Evolutionary conservation across 345 rosid species (phyloP), one percentile per base, ranked within the genome.

Genomic region (Pugionium dolabratum): DNA sequence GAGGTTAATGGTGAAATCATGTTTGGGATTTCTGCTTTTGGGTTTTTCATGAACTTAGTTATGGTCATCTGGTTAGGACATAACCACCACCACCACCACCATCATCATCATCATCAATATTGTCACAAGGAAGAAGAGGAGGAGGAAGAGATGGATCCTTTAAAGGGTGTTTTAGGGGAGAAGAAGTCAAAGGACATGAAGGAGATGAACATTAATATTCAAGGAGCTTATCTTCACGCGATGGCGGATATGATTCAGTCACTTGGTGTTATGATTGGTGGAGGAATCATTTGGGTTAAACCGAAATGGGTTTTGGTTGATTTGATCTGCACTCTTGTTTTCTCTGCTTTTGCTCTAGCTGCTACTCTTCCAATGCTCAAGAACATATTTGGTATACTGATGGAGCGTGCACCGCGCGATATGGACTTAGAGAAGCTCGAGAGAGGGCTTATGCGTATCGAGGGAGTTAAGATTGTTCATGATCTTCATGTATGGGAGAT

Each of bases 401-500:
- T 87, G 97, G 90, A 89, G 64, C 76, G 86, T 10, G 72, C 83
- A 7, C 95, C 95, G 0, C n/a, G 66, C 0, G 93, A 84, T 54
- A 52, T 89, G 45, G 66, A 87, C 41, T 59, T 84, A 2, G 70
- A 40, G 29, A 79, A 33, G 59, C 79, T 89, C 30, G 80, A 79
- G 48, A 78, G 61, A 57, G 87, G 80, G 8, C 72, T 92, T 5
- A 81, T 52, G 18, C 53, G 75, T 31, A 81, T 89, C 4, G 7
- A 66, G 8, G 95, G 95, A 44, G 91, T 89, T 62, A 64, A 60
- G 31, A 54, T 65, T 25, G 61, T 92, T 64, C 84, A 81, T 67
- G 96, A 85, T 75, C 82, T 92, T 39, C 98, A 87, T 57, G 82
- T 92, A 4, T 89, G 98, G 96, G 82, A 89, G 7, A 77, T 88